Evolutionary conservation across 1,139 yeast genomes (phyloP), one percentile per base, ranked within the genome.

Genomic region (Zygosaccharomyces sapae): DNA sequence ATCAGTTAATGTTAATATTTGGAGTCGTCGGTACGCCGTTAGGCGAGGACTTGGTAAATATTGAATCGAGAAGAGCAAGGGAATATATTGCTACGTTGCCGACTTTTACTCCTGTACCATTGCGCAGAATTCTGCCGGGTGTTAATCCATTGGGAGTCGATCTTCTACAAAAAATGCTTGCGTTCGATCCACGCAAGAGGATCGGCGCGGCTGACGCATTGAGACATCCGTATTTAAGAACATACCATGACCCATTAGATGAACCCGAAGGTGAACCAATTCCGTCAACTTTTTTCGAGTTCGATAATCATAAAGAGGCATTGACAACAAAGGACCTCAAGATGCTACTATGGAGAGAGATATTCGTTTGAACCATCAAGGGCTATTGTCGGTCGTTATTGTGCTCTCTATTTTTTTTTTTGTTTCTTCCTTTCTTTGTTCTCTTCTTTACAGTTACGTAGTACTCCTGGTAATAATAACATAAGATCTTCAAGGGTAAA

Each of bases 1-100:
- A 89, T 67, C 98, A 92, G 66, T 71, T 92, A 56, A 76, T 86
- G 73, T 74, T 89, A 48, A 89, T 92, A 48, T 83, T 92, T 73
- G 95, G 88, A 62, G 81, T 89, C 1, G 71, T 92, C 54, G 98
- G 98, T 1, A 86, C 97, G 0, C 98, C 98, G 3, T 73, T 78
- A 35, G 81, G 80, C 70, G 92, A 85, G 55, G 96, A 88, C 61
- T 80, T 86, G 67, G 76, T 77, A 59, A 81, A 86, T 52, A 85
- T 92, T 59, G 87, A 86, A 67, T 81, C 88, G 51, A 79, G 80
- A 57, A 76, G 96, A 38, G 97, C 97, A 0, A 76, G 94, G 49
- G 94, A 86, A 58, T 92, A 92, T 67, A 84, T 92, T 48, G 73
- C 83, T 43, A 75, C 87, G 20, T 74, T 88, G 54, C 94, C 95